Evolutionary conservation across 495 filamentous ascomycete species (phyloP).

Genomic region (Hypoxylon rickii): DNA sequence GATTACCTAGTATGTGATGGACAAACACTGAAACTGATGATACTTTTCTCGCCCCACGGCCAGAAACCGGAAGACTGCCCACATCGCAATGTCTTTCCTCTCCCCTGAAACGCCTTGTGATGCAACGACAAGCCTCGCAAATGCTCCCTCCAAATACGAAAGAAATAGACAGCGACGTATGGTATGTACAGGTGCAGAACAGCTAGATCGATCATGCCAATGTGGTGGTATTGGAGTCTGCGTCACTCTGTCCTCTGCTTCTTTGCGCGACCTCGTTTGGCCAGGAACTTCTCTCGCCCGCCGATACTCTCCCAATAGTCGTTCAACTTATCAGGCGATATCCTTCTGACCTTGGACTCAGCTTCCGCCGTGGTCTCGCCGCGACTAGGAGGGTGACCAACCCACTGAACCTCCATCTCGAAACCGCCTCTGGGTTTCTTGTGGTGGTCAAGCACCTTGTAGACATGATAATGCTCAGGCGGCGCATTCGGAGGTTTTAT

Average conservation of each 20-base stretch:
- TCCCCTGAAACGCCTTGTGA: background rate
- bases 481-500: constrained; percentile 36
- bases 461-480: constrained; percentile 33
- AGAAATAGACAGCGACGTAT: background rate
- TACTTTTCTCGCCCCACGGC: no score
- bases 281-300: constrained; percentile 29
- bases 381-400: constrained; percentile 30
- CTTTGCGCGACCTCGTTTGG: constrained; percentile 33
- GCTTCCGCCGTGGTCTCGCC: constrained; percentile 37
- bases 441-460: constrained; percentile 30
- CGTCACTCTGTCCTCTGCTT: constrained; percentile 20
- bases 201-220: background rate
- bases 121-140: background rate
- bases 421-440: constrained; percentile 35
- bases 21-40: no score
- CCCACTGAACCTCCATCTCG: constrained; percentile 41
- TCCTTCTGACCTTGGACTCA: constrained; percentile 32
- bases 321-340: constrained; percentile 23
- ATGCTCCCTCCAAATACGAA: background rate
- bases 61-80: no score
- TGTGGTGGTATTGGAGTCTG: background rate
- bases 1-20: no score
- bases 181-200: background rate
- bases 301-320: constrained; percentile 37
- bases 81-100: background rate